Evolutionary conservation across 495 filamentous ascomycete genomes (phyloP).

Genomic region (Neurospora sp.): DNA sequence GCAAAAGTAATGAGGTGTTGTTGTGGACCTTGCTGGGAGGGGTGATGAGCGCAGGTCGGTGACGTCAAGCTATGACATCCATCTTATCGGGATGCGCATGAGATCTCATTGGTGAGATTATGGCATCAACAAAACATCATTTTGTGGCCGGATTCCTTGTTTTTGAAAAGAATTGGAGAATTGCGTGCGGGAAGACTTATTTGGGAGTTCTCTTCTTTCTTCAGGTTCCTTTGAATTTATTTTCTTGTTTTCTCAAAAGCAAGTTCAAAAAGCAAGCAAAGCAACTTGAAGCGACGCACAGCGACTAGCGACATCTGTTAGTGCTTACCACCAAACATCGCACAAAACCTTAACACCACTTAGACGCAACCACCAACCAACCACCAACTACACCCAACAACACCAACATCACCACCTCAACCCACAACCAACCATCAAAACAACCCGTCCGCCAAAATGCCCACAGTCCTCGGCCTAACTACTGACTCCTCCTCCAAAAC

Average conservation of each 20-base stretch:
- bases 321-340: too few species aligned
- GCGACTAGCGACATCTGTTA: too few species aligned
- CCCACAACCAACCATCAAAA: not conserved
- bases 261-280: too few species aligned
- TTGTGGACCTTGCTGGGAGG: not conserved
- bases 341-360: too few species aligned
- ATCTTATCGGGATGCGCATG: not conserved
- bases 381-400: not conserved
- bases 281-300: too few species aligned
- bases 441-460: constrained; percentile 5
- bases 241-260: too few species aligned
- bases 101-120: not conserved
- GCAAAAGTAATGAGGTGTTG: not conserved
- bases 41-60: not conserved
- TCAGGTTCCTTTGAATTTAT: too few species aligned
- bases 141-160: not conserved
- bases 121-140: not conserved
- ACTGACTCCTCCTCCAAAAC: constrained; percentile 11
- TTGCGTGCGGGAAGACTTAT: too few species aligned
- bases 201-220: too few species aligned
- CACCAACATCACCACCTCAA: not conserved
- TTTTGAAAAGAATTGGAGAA: too few species aligned
- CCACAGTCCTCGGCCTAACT: constrained; percentile 20
- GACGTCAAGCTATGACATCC: not conserved
- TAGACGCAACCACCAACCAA: not conserved